phyloP scores from a whole-genome alignment of 225 moss, liverwort and hornwort species.

The Asterella californica region DNA sequence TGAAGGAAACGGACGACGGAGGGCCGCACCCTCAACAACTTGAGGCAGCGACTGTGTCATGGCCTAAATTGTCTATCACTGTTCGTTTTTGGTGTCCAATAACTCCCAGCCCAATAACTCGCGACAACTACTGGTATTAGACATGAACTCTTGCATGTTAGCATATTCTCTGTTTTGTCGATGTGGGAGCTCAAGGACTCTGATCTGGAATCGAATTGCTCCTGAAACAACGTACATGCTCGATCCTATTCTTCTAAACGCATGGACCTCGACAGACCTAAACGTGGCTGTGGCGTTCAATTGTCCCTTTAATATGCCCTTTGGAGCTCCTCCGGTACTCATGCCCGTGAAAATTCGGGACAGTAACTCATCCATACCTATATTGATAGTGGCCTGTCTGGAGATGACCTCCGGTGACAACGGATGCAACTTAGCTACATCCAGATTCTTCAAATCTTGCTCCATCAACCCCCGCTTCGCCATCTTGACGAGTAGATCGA shows the following conservation, averaged over 20 bases:
- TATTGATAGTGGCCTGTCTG: slow-evolving; percentile 95
- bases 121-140: not conserved
- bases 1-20: not conserved
- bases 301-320: not conserved
- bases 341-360: not conserved
- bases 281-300: not conserved
- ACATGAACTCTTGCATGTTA: not conserved
- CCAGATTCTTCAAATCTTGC: slow-evolving; percentile 91
- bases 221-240: not conserved
- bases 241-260: not conserved
- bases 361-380: slow-evolving; percentile 46
- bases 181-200: not conserved
- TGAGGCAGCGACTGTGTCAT: not conserved
- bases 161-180: not conserved
- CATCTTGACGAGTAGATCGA: slow-evolving; percentile 47
- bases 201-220: not conserved
- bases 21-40: not conserved
- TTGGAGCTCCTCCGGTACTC: not conserved
- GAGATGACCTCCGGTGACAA: slow-evolving; percentile 95
- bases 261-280: not conserved
- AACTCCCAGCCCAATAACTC: not conserved
- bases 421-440: slow-evolving; percentile 73
- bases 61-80: not conserved
- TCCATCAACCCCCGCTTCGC: slow-evolving; percentile 99
- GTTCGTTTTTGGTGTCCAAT: not conserved